These are phyloP conservation scores for Aspergillus arachidicola DNA, from an alignment of 2,329 filamentous ascomycete genomes.

Conservation along the genomic window DNA sequence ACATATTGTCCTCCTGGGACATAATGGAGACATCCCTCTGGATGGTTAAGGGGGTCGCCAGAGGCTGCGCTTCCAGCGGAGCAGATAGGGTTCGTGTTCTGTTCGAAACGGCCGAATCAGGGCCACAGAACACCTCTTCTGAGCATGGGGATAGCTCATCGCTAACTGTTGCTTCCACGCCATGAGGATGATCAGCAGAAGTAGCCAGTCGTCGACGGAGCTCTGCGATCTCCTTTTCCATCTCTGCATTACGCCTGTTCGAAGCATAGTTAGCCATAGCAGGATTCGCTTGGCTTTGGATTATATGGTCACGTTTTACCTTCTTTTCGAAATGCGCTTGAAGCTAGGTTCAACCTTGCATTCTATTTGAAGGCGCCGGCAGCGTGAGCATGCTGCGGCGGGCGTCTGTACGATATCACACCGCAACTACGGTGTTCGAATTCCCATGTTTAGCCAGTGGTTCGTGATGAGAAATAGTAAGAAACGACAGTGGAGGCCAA, in stretches of 20 bases:
- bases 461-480: not conserved
- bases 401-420: slow-evolving; percentile 69
- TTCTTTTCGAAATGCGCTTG: slow-evolving; percentile 66
- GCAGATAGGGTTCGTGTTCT: slow-evolving; percentile 35
- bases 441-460: slow-evolving; percentile 18
- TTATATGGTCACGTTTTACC: slow-evolving; percentile 24
- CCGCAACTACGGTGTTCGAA: slow-evolving; percentile 52
- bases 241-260: slow-evolving; percentile 61
- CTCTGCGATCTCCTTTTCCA: slow-evolving; percentile 60
- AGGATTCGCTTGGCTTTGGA: not conserved
- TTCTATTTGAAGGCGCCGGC: slow-evolving; percentile 61
- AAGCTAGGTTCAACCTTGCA: slow-evolving; percentile 69
- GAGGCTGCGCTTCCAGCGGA: slow-evolving; percentile 35
- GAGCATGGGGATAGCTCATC: slow-evolving; percentile 39
- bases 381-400: slow-evolving; percentile 62
- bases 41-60: slow-evolving; percentile 37
- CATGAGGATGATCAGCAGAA: slow-evolving; percentile 31
- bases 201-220: slow-evolving; percentile 47
- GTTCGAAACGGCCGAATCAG: slow-evolving; percentile 32
- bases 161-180: slow-evolving; percentile 27
- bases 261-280: slow-evolving; percentile 13
- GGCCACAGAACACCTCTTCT: slow-evolving; percentile 36
- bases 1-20: slow-evolving; percentile 44
- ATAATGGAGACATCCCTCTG: slow-evolving; percentile 36
- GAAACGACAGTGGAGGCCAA: not conserved